Conservation (phyloP, 352 stramenopile species). For the Blastocystis sp. region DNA sequence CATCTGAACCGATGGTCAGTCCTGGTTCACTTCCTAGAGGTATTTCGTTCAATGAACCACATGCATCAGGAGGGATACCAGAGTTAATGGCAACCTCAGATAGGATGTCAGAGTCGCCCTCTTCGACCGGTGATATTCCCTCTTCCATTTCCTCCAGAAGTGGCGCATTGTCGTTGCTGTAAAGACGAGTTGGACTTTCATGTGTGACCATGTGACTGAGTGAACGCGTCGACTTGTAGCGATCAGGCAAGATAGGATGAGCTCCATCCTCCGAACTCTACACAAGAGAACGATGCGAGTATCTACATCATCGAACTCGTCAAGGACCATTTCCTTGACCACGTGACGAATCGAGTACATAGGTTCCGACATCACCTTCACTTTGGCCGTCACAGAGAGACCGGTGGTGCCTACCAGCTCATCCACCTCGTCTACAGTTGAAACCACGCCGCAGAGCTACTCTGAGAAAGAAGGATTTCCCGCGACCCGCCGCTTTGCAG, state of each 20-base stretch:
- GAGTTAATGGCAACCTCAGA: not conserved
- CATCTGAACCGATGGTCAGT: not conserved
- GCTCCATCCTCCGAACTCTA: not conserved
- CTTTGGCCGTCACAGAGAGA: slow-evolving; percentile 47
- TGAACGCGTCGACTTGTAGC: not conserved
- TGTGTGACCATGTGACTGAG: not conserved
- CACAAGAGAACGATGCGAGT: not conserved
- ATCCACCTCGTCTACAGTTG: slow-evolving; percentile 18
- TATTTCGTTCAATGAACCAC: not conserved
- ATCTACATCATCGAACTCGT: slow-evolving; percentile 38
- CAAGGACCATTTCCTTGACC: slow-evolving; percentile 53
- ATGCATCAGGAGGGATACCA: not conserved
- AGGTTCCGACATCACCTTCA: slow-evolving; percentile 55
- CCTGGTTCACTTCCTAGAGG: not conserved
- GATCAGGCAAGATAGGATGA: not conserved
- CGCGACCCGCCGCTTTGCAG: not conserved
- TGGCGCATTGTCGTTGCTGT: not conserved
- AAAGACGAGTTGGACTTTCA: not conserved
- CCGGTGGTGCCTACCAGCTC: slow-evolving; percentile 49
- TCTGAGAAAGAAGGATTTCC: slow-evolving; percentile 15
- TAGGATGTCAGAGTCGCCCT: not conserved
- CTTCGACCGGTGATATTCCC: not conserved
- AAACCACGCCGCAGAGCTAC: not conserved
- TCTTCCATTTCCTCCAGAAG: not conserved
- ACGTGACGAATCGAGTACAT: slow-evolving; percentile 38